These are phyloP conservation scores for Vitis hybrid DNA, from an alignment of 177 flowering plant genomes.

Conservation along the genomic window DNA sequence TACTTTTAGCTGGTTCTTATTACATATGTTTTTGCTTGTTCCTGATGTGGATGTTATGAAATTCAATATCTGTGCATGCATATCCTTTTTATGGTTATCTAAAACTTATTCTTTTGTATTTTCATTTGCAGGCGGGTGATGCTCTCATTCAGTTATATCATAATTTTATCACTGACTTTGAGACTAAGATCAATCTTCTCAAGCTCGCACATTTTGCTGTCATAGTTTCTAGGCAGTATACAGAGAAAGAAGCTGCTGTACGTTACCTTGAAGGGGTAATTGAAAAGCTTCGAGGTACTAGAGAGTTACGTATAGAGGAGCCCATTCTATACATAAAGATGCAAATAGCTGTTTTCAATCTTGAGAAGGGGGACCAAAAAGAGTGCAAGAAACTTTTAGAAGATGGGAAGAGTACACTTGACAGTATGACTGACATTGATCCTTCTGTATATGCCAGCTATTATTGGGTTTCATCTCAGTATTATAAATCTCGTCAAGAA, in stretches of 20 bases:
- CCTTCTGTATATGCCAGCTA: conserved; percentile 95
- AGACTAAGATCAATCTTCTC: conserved; percentile 94
- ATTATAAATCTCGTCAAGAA: conserved; percentile 67
- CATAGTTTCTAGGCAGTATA: conserved; percentile 81
- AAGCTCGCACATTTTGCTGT: conserved; percentile 98
- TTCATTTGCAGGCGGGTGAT: conserved; percentile 76
- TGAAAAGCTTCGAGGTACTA: conserved; percentile 79
- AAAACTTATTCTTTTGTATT: not conserved
- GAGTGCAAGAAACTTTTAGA: conserved; percentile 90
- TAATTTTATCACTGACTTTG: conserved; percentile 91
- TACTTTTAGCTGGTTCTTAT: not conserved
- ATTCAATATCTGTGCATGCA: not conserved
- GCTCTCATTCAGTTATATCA: conserved; percentile 83
- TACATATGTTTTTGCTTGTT: not conserved
- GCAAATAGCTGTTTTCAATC: conserved; percentile 83
- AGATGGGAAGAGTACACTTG: conserved; percentile 83
- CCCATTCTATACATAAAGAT: conserved; percentile 80
- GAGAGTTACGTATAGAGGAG: conserved; percentile 77
- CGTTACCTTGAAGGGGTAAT: conserved; percentile 78
- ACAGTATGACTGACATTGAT: conserved; percentile 97
- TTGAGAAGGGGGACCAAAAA: conserved; percentile 74
- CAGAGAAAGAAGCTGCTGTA: conserved; percentile 83
- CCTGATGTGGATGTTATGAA: not conserved
- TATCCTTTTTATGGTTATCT: not conserved
- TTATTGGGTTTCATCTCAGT: conserved; percentile 91